A percentile compares a stretch with the other conserved stretches of the same genome.
phyloP scores from a whole-genome alignment of 2,329 filamentous ascomycete species.

The Cladosporium sp. region DNA sequence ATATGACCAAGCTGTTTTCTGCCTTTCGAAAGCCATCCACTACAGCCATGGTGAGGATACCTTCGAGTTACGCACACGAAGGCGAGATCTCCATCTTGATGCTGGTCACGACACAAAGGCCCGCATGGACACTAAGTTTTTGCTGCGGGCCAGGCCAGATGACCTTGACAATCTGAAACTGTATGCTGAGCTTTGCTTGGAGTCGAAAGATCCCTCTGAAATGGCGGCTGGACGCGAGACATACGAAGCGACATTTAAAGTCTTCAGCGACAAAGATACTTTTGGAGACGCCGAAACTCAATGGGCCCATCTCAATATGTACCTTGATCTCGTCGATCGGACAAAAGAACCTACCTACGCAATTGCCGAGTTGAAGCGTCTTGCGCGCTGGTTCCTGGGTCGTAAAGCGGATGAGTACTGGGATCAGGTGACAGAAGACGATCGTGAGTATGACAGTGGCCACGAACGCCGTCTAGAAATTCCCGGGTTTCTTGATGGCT shows the following conservation, averaged over 20 bases:
- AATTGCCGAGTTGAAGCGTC: slow-evolving; percentile 62
- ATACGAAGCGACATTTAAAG: slow-evolving; percentile 51
- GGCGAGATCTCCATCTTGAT: slow-evolving; percentile 54
- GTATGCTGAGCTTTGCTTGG: slow-evolving; percentile 51
- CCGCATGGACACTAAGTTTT: slow-evolving; percentile 49
- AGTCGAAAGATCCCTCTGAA: slow-evolving; percentile 22
- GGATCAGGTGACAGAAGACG: slow-evolving; percentile 58
- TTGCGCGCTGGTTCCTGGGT: slow-evolving; percentile 79
- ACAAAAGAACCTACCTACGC: slow-evolving; percentile 61
- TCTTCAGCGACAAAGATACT: slow-evolving; percentile 36
- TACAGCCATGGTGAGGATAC: slow-evolving; percentile 39
- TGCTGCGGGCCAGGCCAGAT: slow-evolving; percentile 51
- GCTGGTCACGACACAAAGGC: slow-evolving; percentile 45
- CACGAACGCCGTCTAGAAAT: slow-evolving; percentile 61
- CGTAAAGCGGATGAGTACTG: slow-evolving; percentile 71
- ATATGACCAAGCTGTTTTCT: slow-evolving; percentile 49
- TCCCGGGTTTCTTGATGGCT: slow-evolving; percentile 55
- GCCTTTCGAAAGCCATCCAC: slow-evolving; percentile 51
- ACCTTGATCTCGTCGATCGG: slow-evolving; percentile 72
- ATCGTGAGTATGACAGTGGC: slow-evolving; percentile 86
- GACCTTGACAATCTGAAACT: slow-evolving; percentile 52
- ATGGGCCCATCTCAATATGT: slow-evolving; percentile 84
- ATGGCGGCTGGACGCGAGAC: slow-evolving; percentile 24
- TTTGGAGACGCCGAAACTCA: slow-evolving; percentile 42
- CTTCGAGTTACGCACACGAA: slow-evolving; percentile 49